phyloP scores from a whole-genome alignment of 208 protist species.

The Crithidia expoeki region DNA sequence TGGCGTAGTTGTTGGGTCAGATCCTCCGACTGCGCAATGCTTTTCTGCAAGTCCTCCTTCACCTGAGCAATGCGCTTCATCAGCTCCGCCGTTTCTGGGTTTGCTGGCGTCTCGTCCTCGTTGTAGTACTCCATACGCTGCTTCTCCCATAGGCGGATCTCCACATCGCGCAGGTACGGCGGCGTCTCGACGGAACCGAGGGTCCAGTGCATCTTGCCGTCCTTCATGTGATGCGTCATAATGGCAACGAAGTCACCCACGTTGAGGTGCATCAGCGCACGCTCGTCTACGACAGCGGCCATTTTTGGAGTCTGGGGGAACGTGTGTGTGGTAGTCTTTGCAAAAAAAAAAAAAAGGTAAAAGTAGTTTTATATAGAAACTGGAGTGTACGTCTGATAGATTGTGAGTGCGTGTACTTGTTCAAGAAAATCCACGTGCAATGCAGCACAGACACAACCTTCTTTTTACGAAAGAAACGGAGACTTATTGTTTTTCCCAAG shows the following conservation, averaged over 20 bases:
- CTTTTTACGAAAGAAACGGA: not conserved
- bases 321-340: not conserved
- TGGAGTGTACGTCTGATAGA: not conserved
- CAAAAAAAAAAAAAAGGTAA: not conserved
- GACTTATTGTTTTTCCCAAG: too few relatives aligned
- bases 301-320: too few relatives aligned
- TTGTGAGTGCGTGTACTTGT: not conserved
- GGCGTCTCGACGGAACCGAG: slow-evolving; percentile 74
- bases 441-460: not conserved
- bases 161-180: slow-evolving; percentile 73
- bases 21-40: slow-evolving; percentile 60
- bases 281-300: slow-evolving; percentile 28
- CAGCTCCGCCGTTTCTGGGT: slow-evolving; percentile 60
- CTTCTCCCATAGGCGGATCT: slow-evolving; percentile 76
- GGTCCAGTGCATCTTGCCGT: slow-evolving; percentile 74
- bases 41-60: slow-evolving; percentile 61
- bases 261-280: slow-evolving; percentile 51
- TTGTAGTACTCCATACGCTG: slow-evolving; percentile 48
- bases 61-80: slow-evolving; percentile 58
- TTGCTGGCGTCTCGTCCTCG: slow-evolving; percentile 46
- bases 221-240: slow-evolving; percentile 55
- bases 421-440: not conserved
- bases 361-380: not conserved
- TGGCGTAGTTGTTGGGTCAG: slow-evolving; percentile 73
- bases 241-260: slow-evolving; percentile 81